A percentile compares a stretch with the other conserved stretches of the same genome.
Evolutionary conservation across 192 early-diverging fungal genomes (phyloP).

Genomic region (Backusella liffmaniae): DNA sequence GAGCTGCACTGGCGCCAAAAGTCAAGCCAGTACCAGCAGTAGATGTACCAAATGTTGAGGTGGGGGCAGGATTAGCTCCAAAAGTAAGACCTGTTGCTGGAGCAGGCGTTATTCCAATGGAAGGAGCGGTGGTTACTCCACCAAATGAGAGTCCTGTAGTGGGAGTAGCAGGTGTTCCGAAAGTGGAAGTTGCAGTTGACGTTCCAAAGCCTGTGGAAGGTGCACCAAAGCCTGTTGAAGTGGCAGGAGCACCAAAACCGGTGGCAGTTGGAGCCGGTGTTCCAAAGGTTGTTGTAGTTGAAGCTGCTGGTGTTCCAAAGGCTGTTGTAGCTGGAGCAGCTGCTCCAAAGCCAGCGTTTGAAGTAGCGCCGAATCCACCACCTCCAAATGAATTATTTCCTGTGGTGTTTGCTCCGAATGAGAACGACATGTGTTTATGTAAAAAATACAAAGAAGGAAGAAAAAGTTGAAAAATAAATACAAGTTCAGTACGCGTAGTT

Average conservation of each 20-base stretch:
- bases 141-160: slow-evolving; percentile 16
- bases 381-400: neutral
- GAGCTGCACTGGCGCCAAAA: neutral
- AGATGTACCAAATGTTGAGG: slow-evolving; percentile 11
- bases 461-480: neutral
- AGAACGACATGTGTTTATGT: slow-evolving; percentile 7
- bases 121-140: neutral
- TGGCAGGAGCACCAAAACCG: neutral
- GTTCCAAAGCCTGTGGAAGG: slow-evolving; percentile 15
- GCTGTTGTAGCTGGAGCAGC: neutral
- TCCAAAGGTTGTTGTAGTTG: slow-evolving; percentile 8
- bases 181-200: slow-evolving; percentile 13
- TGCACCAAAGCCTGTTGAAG: slow-evolving; percentile 12
- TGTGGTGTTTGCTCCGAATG: slow-evolving; percentile 18
- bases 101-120: neutral
- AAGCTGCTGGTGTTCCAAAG: neutral
- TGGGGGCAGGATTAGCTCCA: neutral
- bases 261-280: neutral
- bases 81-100: neutral
- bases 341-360: slow-evolving; percentile 11
- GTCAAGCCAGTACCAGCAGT: neutral
- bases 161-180: slow-evolving; percentile 11
- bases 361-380: neutral
- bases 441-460: neutral
- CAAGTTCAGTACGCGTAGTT: neutral